A percentile compares a stretch with the other conserved stretches of the same genome.
Evolutionary conservation across 495 filamentous ascomycete genomes (phyloP).

Genomic region (Haplographium delicatum): DNA sequence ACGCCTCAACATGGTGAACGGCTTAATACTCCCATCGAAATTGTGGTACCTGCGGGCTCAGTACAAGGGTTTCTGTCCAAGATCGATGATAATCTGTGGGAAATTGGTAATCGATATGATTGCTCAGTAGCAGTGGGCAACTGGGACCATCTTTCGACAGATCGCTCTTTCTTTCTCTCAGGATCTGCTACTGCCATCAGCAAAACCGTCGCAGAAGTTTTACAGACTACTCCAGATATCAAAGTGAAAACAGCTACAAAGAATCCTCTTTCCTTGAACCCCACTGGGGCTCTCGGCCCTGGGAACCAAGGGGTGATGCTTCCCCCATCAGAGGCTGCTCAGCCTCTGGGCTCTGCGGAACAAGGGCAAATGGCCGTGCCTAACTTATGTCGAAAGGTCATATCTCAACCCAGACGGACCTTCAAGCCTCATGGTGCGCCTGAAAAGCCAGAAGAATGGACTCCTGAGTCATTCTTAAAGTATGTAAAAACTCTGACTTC

Average conservation of each 20-base stretch:
- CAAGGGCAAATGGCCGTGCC: no score
- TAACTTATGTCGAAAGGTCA: not conserved
- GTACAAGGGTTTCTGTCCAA: constrained; percentile 1
- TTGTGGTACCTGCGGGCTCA: constrained; percentile 9
- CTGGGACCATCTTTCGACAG: not conserved
- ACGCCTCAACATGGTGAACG: constrained; percentile 12
- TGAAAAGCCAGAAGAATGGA: constrained; percentile 15
- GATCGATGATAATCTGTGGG: constrained; percentile 18
- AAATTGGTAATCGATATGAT: constrained; percentile 9
- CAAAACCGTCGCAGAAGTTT: constrained; percentile 11
- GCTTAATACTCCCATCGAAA: constrained; percentile 8
- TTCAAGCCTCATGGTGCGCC: not conserved
- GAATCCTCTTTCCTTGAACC: no score
- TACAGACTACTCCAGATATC: constrained; percentile 10
- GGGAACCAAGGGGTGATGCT: no score
- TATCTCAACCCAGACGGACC: not conserved
- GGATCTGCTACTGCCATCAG: constrained; percentile 11
- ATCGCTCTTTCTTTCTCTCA: constrained; percentile 13
- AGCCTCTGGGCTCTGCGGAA: no score
- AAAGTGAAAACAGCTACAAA: constrained; percentile 1
- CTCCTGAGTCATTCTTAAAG: constrained; percentile 4
- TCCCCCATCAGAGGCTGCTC: no score
- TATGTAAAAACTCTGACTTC: constrained; percentile 10
- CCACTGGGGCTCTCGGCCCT: no score
- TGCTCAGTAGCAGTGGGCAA: constrained; percentile 10